Evolutionary conservation across 352 stramenopile species (phyloP).

Genomic region (Pythium vanterpoolii): DNA sequence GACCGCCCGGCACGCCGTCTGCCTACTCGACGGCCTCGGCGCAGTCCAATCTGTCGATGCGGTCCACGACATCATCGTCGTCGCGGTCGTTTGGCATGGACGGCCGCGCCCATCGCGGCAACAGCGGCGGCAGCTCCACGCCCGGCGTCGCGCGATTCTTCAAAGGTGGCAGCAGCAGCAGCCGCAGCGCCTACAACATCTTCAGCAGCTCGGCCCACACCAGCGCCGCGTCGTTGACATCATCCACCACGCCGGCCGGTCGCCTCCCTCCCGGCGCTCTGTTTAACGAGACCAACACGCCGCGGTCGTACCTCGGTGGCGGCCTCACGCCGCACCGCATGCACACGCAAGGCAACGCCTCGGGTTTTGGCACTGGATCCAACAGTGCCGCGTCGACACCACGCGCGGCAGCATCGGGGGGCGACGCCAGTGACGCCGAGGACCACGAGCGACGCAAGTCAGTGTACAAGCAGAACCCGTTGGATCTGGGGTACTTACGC

Average conservation of each 20-base stretch:
- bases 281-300: slow-evolving; percentile 62
- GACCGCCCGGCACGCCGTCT: slow-evolving; percentile 56
- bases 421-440: slow-evolving; percentile 9
- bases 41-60: slow-evolving; percentile 77
- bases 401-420: slow-evolving; percentile 4
- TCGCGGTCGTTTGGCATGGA: slow-evolving; percentile 55
- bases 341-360: background rate
- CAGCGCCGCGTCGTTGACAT: slow-evolving; percentile 5
- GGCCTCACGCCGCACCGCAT: slow-evolving; percentile 46
- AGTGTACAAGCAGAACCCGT: slow-evolving; percentile 59
- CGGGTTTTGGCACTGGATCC: slow-evolving; percentile 3
- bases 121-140: slow-evolving; percentile 8
- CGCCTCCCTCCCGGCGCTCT: slow-evolving; percentile 29
- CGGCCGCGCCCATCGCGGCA: slow-evolving; percentile 18
- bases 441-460: slow-evolving; percentile 56
- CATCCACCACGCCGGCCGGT: slow-evolving; percentile 15
- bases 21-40: slow-evolving; percentile 74
- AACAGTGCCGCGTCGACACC: slow-evolving; percentile 1
- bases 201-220: slow-evolving; percentile 17
- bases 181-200: slow-evolving; percentile 11
- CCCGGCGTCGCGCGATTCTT: slow-evolving; percentile 22
- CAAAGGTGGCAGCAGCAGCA: slow-evolving; percentile 15
- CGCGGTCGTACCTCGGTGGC: slow-evolving; percentile 73
- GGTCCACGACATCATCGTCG: slow-evolving; percentile 67
- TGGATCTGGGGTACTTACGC: slow-evolving; percentile 67